Evolutionary conservation across 345 rosid genomes (phyloP).

Genomic region (Schrenkiella parvula): DNA sequence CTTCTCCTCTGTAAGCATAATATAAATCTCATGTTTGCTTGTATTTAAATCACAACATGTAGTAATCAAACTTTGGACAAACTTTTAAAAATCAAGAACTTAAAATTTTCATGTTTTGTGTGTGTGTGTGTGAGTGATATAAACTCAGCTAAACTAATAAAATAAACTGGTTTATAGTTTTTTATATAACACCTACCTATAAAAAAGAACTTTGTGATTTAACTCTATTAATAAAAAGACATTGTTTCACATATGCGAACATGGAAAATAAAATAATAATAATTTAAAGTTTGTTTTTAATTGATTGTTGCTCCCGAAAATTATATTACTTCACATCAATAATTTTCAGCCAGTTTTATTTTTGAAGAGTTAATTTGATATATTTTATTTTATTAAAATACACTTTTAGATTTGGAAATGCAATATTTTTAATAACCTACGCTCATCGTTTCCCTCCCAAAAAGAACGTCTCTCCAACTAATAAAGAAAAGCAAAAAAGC

Average conservation of each 20-base stretch:
- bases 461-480: slow-evolving; percentile 26
- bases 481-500: slow-evolving; percentile 25
- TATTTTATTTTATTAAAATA: background rate
- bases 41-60: background rate
- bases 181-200: background rate
- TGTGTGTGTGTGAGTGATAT: background rate
- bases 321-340: background rate
- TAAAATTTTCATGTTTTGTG: background rate
- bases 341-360: no score
- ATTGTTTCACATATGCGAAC: no score
- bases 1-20: background rate
- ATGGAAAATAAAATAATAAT: no score
- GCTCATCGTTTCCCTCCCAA: slow-evolving; percentile 21
- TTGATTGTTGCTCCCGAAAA: background rate
- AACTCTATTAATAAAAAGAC: background rate
- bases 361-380: background rate
- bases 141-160: background rate
- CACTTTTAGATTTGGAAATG: background rate
- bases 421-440: background rate
- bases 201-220: background rate
- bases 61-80: background rate
- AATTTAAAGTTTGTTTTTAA: no score
- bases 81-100: background rate
- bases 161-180: background rate
- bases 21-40: background rate